Conservation (phyloP, 495 filamentous ascomycete species). For the Xylaria cubensis region DNA sequence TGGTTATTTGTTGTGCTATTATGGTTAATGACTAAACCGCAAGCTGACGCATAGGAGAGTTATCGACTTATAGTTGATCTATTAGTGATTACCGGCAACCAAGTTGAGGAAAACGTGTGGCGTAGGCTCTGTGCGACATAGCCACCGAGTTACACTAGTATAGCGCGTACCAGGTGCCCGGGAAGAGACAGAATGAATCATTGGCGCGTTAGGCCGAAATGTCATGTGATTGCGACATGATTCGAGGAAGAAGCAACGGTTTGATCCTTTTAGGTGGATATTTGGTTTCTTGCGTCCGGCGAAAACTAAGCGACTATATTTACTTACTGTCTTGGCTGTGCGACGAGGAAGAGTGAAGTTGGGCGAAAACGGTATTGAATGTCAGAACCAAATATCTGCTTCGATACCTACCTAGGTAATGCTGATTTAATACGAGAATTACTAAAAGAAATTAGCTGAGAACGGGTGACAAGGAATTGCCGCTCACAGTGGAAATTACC, state of each 20-base stretch:
- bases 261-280: conserved; percentile 2
- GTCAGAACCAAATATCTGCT: not conserved
- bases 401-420: not conserved
- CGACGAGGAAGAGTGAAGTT: not conserved
- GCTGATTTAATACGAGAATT: too few relatives aligned
- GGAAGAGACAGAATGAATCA: conserved; percentile 19
- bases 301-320: not conserved
- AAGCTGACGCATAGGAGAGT: not conserved
- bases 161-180: conserved; percentile 5
- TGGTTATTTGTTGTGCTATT: not conserved
- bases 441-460: not conserved
- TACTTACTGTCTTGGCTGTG: not conserved
- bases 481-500: conserved; percentile 18
- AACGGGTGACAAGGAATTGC: conserved; percentile 6
- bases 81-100: not conserved
- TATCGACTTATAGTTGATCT: not conserved
- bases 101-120: not conserved
- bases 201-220: not conserved
- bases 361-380: not conserved
- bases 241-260: not conserved
- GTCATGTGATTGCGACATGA: not conserved
- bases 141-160: conserved; percentile 6
- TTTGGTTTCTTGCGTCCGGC: not conserved
- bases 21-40: not conserved
- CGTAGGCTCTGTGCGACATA: conserved; percentile 17